Base-by-base conservation (phyloP, 78 protist genomes). In the Dictyostelium capitatum region DNA sequence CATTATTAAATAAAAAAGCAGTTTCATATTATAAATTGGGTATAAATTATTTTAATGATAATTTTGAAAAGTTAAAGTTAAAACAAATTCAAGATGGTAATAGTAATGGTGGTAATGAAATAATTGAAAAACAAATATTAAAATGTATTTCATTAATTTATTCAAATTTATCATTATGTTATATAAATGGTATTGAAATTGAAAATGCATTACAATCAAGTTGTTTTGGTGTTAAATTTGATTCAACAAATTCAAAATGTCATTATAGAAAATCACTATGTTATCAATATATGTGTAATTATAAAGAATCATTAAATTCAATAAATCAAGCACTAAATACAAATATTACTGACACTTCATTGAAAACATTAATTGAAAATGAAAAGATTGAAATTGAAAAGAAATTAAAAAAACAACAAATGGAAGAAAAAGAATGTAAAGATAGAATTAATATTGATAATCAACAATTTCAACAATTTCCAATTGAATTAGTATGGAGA, bases 401-500 rank as follows among this genome's bases (percentile, higher is more conserved):
- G 12, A 30, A 56, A 53, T 14, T 32, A 15, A 25, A 2, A 20
- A 53, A 50, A 4, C 15, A 11, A 25, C 51, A 74, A 17, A 72
- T 15, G 20, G 79, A 72, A 14, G 41, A 73, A 57, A 43, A 77
- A 87, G 47, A 37, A 25, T 23, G 62, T 23, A 4, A 78, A 17
- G 70, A 78, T 78, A 30, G 64, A 53, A 32, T n/a, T 6, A 32
- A 53, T 53, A 41, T 30, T 32, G 69, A 23, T 28, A 72, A 57
- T n/a, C 62, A 75, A 15, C 92, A 87, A 87, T 87, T 62, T 41
- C 10, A n/a, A 19, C 67, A 87, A 37, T 87, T 87, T 73, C 92
- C 92, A 17, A 57, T 87, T 4, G 64, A 32, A 12, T 23, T 87
- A 62, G 57, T 47, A n/a, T 87, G 92, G 92, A 62, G 74, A 25